Base-by-base conservation (phyloP, 2,329 filamentous ascomycete genomes). In the Ophiosphaerella korrae region DNA sequence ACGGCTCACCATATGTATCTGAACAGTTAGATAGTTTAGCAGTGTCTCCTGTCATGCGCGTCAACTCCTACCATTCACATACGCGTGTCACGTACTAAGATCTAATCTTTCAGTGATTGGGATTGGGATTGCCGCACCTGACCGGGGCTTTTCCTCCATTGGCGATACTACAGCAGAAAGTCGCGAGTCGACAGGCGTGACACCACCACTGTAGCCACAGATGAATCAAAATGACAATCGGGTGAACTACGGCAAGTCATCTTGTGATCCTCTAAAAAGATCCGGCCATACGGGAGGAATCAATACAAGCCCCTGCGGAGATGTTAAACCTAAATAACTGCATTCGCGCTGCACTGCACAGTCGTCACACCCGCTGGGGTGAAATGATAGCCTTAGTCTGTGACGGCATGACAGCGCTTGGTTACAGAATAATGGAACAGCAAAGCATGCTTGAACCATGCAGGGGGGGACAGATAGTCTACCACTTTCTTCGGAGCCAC, bases 401-500 rank as follows among this genome's bases (percentile, higher is more conserved):
- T 42, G 34, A 54, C 45, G 31, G 13, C 39, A 18, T 14, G 42
- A 23, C 36, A 32, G 36, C 29, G 38, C 21, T 40, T 38, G 42
- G 45, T 52, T 14, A 21, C 16, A 16, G 35, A 33, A 18, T 45
- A 47, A 54, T 49, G 32, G 44, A 56, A 14, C 35, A 33, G 16
- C 24, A 51, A 35, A 40, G 23, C 43, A 24, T 34, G 32, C 44
- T 48, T 46, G 48, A 41, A 53, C 36, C 38, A 61, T 61, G 56
- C 26, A 29, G 26, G 26, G 26, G 26, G 18, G 26, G 6, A 29
- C 11, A 29, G 26, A 29, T 11, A 11, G 26, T 29, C 26, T 29
- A 55, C 41, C 46, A 52, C 48, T 49, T 55, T 32, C 44, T 57
- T 59, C 58, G 62, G 57, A 55, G 58, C 60, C 62, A 64, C 58